A percentile compares a stretch with the other conserved stretches of the same genome.
Conservation (phyloP, 345 rosid species). For the Citropsis articulata region DNA sequence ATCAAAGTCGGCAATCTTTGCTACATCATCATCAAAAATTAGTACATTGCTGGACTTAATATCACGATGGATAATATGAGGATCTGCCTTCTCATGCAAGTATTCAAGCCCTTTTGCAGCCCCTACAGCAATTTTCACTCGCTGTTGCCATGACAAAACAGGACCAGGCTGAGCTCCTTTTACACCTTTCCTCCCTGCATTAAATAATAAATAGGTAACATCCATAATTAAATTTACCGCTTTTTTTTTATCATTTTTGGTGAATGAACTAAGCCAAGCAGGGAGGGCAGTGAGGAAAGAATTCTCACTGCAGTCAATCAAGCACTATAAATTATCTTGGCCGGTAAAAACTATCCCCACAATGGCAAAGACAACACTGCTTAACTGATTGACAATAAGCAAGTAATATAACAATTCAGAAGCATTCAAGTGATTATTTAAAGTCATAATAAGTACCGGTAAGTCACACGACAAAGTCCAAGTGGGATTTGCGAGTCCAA, state of each 20-base stretch:
- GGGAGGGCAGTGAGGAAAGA: neutral
- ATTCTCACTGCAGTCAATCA: neutral
- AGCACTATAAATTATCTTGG: neutral
- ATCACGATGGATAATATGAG: slow-evolving; percentile 69
- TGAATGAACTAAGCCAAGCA: neutral
- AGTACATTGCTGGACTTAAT: slow-evolving; percentile 80
- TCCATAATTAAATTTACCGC: neutral
- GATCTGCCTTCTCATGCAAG: slow-evolving; percentile 63
- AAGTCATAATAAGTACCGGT: neutral
- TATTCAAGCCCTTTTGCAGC: slow-evolving; percentile 83
- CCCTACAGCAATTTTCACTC: slow-evolving; percentile 77
- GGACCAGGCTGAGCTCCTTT: slow-evolving; percentile 85
- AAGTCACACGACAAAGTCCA: neutral
- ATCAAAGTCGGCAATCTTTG: slow-evolving; percentile 82
- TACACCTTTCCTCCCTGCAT: slow-evolving; percentile 72
- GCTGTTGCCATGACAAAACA: slow-evolving; percentile 65
- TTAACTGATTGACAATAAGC: neutral
- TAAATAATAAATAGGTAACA: neutral
- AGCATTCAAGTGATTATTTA: neutral
- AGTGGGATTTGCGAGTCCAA: neutral
- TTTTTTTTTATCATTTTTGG: neutral
- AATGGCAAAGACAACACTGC: neutral
- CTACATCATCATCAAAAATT: slow-evolving; percentile 67
- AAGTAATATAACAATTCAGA: neutral
- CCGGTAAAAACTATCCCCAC: neutral